Percentiles rank a stretch among this genome's conserved stretches.
Evolutionary conservation across 805 yeast species (phyloP).

Genomic region (Saturnispora gosingensis): DNA sequence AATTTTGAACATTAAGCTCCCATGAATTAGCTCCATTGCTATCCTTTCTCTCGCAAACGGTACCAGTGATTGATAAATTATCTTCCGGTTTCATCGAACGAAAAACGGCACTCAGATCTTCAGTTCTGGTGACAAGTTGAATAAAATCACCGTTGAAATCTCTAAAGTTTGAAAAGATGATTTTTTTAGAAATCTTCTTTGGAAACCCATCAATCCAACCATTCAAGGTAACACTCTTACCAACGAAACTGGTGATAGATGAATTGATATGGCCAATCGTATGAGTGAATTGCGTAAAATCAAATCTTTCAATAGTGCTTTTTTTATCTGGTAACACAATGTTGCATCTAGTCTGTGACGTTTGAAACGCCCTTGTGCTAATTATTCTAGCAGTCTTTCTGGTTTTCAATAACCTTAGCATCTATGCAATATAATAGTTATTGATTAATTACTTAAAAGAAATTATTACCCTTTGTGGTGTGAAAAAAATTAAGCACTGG

Average conservation of each 20-base stretch:
- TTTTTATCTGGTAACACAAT: constrained; percentile 16
- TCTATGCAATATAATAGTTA: not conserved
- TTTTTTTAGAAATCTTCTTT: constrained; percentile 49
- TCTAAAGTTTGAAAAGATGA: constrained; percentile 67
- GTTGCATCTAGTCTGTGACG: not conserved
- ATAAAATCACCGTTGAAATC: constrained; percentile 60
- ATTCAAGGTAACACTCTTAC: constrained; percentile 39
- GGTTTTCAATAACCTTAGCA: not conserved
- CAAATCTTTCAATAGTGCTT: constrained; percentile 20
- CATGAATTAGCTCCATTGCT: constrained; percentile 25
- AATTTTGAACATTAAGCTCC: constrained; percentile 48
- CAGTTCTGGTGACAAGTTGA: constrained; percentile 45
- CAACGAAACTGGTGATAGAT: constrained; percentile 5
- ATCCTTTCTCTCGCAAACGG: constrained; percentile 24
- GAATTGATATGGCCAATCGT: constrained; percentile 17
- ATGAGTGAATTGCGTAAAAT: constrained; percentile 23
- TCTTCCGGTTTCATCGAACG: constrained; percentile 60
- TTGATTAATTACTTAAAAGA: not conserved
- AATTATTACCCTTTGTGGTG: not conserved
- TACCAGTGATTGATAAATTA: constrained; percentile 59
- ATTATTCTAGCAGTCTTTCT: not conserved
- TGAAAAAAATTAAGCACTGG: not conserved
- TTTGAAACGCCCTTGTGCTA: not conserved
- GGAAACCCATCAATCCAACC: constrained; percentile 86
- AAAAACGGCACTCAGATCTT: constrained; percentile 29